These are phyloP conservation scores for Helicocarpus griseus DNA, from an alignment of 2,329 filamentous ascomycete genomes.

Conservation along the genomic window DNA sequence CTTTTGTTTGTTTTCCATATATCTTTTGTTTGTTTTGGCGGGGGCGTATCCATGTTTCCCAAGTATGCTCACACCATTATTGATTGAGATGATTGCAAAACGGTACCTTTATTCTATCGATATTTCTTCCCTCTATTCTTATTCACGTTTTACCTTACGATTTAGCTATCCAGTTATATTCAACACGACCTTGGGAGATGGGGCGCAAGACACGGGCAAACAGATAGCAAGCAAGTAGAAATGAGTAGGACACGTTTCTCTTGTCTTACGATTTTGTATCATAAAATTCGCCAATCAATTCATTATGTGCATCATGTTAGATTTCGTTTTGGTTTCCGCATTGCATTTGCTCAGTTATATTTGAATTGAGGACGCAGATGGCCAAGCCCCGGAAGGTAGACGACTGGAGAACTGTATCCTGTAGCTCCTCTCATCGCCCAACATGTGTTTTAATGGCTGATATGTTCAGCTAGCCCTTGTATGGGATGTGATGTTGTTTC, in stretches of 20 bases:
- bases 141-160: not conserved
- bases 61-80: slow-evolving; percentile 5
- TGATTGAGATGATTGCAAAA: not conserved
- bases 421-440: too few relatives aligned
- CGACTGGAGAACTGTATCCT: too few relatives aligned
- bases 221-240: too few relatives aligned
- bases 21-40: not conserved
- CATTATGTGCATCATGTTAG: not conserved
- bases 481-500: too few relatives aligned
- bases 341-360: too few relatives aligned
- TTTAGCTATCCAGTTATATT: not conserved
- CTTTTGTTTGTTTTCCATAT: not conserved
- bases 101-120: not conserved
- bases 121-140: not conserved
- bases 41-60: slow-evolving; percentile 4
- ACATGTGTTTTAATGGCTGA: too few relatives aligned
- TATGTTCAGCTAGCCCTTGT: too few relatives aligned
- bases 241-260: not conserved
- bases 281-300: not conserved
- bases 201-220: not conserved
- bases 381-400: too few relatives aligned
- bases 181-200: not conserved
- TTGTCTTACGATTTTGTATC: not conserved
- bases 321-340: too few relatives aligned
- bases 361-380: too few relatives aligned